Evolutionary conservation across 2,329 filamentous ascomycete genomes (phyloP).

Genomic region (Fragosphaeria purpurea): DNA sequence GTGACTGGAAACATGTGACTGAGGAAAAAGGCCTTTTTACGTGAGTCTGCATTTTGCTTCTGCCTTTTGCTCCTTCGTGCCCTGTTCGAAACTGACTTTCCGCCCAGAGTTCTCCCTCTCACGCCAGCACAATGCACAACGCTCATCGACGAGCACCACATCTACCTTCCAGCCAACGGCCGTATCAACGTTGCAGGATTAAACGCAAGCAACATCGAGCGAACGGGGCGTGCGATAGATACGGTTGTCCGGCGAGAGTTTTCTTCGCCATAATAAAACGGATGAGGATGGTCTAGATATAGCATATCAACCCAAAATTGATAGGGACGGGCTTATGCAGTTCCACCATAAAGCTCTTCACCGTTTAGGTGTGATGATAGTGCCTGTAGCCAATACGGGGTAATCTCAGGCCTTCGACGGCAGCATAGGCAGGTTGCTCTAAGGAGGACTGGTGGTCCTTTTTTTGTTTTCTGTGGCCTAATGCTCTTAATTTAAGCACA

Average conservation of each 20-base stretch:
- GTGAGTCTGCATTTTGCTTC: background rate
- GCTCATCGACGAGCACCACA: background rate
- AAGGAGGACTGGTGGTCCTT: too few relatives aligned
- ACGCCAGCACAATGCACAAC: background rate
- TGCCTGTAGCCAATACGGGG: too few relatives aligned
- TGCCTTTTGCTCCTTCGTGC: background rate
- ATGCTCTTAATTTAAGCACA: too few relatives aligned
- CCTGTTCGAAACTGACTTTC: background rate
- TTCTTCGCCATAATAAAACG: too few relatives aligned
- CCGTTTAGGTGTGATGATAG: too few relatives aligned
- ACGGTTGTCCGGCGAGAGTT: background rate
- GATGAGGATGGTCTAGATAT: too few relatives aligned
- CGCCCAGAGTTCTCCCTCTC: background rate
- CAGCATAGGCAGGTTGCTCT: too few relatives aligned
- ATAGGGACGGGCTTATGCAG: too few relatives aligned
- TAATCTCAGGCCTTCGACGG: too few relatives aligned
- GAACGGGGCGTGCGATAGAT: background rate
- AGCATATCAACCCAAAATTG: too few relatives aligned
- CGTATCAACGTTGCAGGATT: background rate
- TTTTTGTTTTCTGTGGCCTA: too few relatives aligned
- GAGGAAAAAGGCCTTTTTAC: slow-evolving; percentile 1
- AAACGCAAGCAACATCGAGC: background rate
- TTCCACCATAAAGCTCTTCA: too few relatives aligned
- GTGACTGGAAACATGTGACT: background rate
- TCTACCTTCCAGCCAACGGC: background rate